Conservation (phyloP, 805 yeast species). For the Teunomyces stri region DNA sequence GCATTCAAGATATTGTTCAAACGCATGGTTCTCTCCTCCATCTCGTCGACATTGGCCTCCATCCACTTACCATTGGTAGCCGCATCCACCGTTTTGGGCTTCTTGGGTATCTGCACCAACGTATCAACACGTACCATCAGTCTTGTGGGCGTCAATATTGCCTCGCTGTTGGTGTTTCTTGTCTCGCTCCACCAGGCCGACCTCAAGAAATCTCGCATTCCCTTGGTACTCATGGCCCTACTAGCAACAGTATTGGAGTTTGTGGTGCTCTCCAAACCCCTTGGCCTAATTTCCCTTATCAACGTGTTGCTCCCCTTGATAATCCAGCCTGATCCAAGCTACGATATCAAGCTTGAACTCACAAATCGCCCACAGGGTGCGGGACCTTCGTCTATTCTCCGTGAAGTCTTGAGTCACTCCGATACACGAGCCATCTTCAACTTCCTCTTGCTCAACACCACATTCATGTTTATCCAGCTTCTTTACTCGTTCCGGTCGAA, state of each 20-base stretch:
- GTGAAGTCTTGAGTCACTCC: slow-evolving; percentile 32
- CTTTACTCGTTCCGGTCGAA: slow-evolving; percentile 89
- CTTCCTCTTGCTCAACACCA: slow-evolving; percentile 77
- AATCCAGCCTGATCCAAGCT: slow-evolving; percentile 19
- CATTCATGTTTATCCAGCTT: slow-evolving; percentile 93
- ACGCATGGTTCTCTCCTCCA: slow-evolving; percentile 8
- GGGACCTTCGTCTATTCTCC: slow-evolving; percentile 16
- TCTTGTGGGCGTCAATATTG: slow-evolving; percentile 24
- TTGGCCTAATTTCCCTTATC: slow-evolving; percentile 9
- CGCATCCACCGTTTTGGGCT: not conserved
- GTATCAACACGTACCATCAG: slow-evolving; percentile 6
- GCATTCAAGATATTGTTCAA: slow-evolving; percentile 13
- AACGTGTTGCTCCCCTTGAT: slow-evolving; percentile 17
- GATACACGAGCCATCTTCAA: slow-evolving; percentile 90
- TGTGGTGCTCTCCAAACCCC: slow-evolving; percentile 14
- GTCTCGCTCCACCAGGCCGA: slow-evolving; percentile 23
- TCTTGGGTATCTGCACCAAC: slow-evolving; percentile 3
- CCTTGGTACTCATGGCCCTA: slow-evolving; percentile 16
- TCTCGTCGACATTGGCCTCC: slow-evolving; percentile 6
- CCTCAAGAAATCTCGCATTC: slow-evolving; percentile 13
- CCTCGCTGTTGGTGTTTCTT: slow-evolving; percentile 23
- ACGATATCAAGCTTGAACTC: not conserved
- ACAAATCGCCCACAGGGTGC: not conserved
- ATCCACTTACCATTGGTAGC: slow-evolving; percentile 2
- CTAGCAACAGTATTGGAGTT: slow-evolving; percentile 19